These are phyloP conservation scores for Diutina siamensis DNA, from an alignment of 1,139 yeast genomes.

Conservation along the genomic window DNA sequence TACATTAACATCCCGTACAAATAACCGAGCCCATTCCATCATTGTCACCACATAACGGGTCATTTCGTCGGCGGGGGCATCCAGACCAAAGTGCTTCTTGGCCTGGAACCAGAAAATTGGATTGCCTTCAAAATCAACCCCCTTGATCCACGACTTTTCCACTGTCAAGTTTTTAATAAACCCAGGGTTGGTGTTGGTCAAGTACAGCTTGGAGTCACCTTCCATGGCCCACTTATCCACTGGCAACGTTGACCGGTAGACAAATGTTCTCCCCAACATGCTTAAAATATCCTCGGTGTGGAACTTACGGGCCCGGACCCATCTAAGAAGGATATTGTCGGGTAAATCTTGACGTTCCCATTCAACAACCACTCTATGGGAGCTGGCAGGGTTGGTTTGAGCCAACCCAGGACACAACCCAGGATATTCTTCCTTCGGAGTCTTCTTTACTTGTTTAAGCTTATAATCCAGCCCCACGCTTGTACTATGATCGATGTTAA, in stretches of 20 bases:
- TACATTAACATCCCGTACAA: conserved; percentile 33
- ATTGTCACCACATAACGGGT: conserved; percentile 53
- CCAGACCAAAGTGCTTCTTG: conserved; percentile 58
- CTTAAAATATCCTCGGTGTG: conserved; percentile 46
- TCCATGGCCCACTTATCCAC: conserved; percentile 46
- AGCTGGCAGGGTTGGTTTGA: background rate
- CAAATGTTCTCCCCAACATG: conserved; percentile 57
- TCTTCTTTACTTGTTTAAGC: background rate
- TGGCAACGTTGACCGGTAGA: conserved; percentile 54
- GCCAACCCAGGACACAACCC: background rate
- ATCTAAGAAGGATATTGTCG: conserved; percentile 32
- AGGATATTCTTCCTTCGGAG: conserved; percentile 2
- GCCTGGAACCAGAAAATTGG: conserved; percentile 68
- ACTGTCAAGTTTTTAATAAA: conserved; percentile 38
- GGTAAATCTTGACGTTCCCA: conserved; percentile 58
- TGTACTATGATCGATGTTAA: too few relatives aligned
- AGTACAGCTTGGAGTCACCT: conserved; percentile 41
- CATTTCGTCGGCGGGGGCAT: conserved; percentile 57
- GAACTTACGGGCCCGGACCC: conserved; percentile 63
- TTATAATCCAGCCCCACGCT: background rate
- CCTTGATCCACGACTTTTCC: conserved; percentile 57
- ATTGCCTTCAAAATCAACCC: conserved; percentile 50
- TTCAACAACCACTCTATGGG: conserved; percentile 37
- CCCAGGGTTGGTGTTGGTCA: conserved; percentile 22
- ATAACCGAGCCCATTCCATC: conserved; percentile 61